Evolutionary conservation across 495 filamentous ascomycete genomes (phyloP), one percentile per base, ranked within the genome.

Genomic region (Apiosordaria backusii): DNA sequence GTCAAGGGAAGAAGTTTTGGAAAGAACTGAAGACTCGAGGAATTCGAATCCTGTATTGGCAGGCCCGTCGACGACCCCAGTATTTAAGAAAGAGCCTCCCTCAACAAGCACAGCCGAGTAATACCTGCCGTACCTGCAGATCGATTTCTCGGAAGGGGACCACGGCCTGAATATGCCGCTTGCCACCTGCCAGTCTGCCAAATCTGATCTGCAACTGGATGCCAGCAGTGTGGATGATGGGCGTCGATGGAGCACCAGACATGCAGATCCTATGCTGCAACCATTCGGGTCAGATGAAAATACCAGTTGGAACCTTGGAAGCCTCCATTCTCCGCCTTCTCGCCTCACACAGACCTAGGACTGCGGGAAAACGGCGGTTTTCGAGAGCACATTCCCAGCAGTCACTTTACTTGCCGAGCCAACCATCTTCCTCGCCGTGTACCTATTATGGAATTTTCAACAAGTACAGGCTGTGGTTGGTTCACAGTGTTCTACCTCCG

Each of bases 1-100:
- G 40, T 59, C 26, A 50, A 75, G 50, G 61, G 64, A 61, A 59
- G 35, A 45, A 45, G 63, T 16, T 58, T 63, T 5, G 54, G 35
- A 2, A n/a, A 60, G 26, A 15, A 67, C 45, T 45, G 60, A 21
- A 55, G 10, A 55, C n/a, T 55, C 4, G 52, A 55, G 52, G 52
- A 55, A 55, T 23, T 55, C 18, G 22, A 55, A 22, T 55, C 22
- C 52, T 55, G 9, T 45, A 45, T 45, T 45, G 35, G 35, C 35
- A 13, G 35, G 9, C 10, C 35, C 35, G 16, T 45, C 35, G 10
- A 13, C 3, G 35, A 0, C 1, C 1, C 13, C 3, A 55, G 52
- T 55, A 55, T 55, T 55, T 55, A 55, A 55, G n/a, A 55, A 23
- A 55, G 35, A 45, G 9, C 35, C 52, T 55, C 52, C 52, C 52